A percentile compares a stretch with the other conserved stretches of the same genome.
Conservation (phyloP, 2,329 filamentous ascomycete genomes). For the Harringtonia aguacate region DNA sequence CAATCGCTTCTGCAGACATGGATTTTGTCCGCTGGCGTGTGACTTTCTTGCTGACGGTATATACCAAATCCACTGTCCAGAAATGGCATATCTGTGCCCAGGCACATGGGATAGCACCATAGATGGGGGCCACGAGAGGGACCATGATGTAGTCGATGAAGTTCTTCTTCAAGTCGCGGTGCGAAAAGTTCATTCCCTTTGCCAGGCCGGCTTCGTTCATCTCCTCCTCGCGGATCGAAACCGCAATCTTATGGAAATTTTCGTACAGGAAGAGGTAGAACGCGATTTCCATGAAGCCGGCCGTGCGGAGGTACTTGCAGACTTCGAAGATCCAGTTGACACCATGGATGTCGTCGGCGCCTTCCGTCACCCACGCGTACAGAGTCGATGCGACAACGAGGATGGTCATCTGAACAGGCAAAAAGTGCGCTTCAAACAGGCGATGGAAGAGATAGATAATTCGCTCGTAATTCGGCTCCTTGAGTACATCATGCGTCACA, state of each 20-base stretch:
- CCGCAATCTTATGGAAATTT: slow-evolving; percentile 51
- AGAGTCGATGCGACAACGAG: slow-evolving; percentile 51
- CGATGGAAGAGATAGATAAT: slow-evolving; percentile 51
- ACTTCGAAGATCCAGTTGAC: slow-evolving; percentile 49
- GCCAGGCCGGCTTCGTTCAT: slow-evolving; percentile 55
- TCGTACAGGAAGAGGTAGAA: slow-evolving; percentile 58
- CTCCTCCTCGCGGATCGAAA: slow-evolving; percentile 49
- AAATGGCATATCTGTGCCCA: slow-evolving; percentile 61
- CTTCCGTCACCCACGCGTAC: slow-evolving; percentile 44
- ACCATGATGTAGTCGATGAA: slow-evolving; percentile 54
- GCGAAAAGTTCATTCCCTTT: slow-evolving; percentile 55
- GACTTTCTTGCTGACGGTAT: slow-evolving; percentile 62
- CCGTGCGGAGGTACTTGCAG: slow-evolving; percentile 48
- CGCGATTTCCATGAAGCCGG: slow-evolving; percentile 52
- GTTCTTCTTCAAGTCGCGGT: slow-evolving; percentile 43
- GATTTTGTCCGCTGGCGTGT: slow-evolving; percentile 39
- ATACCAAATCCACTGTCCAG: slow-evolving; percentile 58
- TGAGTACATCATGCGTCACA: slow-evolving; percentile 38
- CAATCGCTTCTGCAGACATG: slow-evolving; percentile 13
- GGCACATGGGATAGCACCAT: slow-evolving; percentile 55
- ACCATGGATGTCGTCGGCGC: slow-evolving; percentile 37
- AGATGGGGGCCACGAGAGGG: slow-evolving; percentile 56
- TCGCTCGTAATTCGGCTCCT: slow-evolving; percentile 42
- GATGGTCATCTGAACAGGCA: slow-evolving; percentile 57
- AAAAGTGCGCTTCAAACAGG: slow-evolving; percentile 64